These are phyloP conservation scores for Russula foetens DNA, from an alignment of 768 basidiomycete genomes.

Conservation along the genomic window DNA sequence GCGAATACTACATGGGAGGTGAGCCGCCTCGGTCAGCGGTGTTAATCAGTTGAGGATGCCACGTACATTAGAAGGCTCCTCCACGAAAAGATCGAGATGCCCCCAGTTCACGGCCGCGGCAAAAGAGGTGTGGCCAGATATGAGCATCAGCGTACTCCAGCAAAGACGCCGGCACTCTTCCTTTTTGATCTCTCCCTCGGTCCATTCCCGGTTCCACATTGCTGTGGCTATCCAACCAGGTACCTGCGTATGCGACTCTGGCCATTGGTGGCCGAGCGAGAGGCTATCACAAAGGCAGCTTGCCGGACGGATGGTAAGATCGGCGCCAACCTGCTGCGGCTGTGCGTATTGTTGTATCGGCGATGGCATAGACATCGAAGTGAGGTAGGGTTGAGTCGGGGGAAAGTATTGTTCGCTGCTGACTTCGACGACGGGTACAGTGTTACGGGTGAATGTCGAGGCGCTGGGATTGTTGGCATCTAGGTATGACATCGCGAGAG, in stretches of 20 bases:
- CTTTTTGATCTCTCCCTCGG: conserved; percentile 56
- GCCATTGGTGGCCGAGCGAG: conserved; percentile 46
- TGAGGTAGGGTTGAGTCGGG: not conserved
- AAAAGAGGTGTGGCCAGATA: conserved; percentile 58
- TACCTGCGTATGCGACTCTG: conserved; percentile 41
- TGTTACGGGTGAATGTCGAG: conserved; percentile 11
- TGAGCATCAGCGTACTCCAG: conserved; percentile 61
- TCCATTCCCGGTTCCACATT: conserved; percentile 51
- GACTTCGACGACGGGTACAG: conserved; percentile 4
- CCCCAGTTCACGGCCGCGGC: conserved; percentile 34
- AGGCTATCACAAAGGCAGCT: conserved; percentile 40
- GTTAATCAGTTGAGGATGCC: not conserved
- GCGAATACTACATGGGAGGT: conserved; percentile 40
- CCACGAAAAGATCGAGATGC: conserved; percentile 42
- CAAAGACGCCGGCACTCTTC: conserved; percentile 67
- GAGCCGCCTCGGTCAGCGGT: not conserved
- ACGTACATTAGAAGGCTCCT: conserved; percentile 61
- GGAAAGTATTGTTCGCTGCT: not conserved
- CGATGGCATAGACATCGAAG: not conserved
- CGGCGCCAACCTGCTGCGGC: not conserved
- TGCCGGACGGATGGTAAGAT: not conserved
- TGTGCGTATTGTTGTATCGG: not conserved
- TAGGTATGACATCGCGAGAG: conserved; percentile 48
- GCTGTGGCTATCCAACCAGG: conserved; percentile 60
- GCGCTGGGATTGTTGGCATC: conserved; percentile 42